phyloP scores from a whole-genome alignment of 352 stramenopile genomes.

The Globisporangium uncinulatum region DNA sequence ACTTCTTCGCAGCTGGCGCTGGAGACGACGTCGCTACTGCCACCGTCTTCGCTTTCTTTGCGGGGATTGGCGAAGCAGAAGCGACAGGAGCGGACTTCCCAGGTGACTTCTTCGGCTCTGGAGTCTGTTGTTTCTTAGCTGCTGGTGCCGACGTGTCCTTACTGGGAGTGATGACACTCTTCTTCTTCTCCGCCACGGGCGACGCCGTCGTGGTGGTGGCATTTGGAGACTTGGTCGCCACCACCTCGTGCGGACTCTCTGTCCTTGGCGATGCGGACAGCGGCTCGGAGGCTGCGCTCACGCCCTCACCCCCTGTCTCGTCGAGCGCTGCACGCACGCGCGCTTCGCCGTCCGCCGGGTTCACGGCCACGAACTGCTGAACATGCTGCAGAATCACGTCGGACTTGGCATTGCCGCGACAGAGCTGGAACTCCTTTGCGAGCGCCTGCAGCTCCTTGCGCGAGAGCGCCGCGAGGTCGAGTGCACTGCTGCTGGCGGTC shows the following conservation, averaged over 20 bases:
- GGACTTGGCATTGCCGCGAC: conserved; percentile 60
- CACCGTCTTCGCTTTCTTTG: conserved; percentile 5
- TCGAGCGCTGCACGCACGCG: conserved; percentile 24
- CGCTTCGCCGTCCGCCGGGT: conserved; percentile 32
- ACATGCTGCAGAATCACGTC: conserved; percentile 53
- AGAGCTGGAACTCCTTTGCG: conserved; percentile 59
- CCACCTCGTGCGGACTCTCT: conserved; percentile 1
- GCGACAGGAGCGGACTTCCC: neutral
- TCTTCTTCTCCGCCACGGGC: conserved; percentile 5
- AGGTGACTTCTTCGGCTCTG: conserved; percentile 9
- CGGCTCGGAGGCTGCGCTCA: conserved; percentile 1
- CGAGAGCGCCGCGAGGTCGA: conserved; percentile 37
- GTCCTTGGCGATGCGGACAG: neutral
- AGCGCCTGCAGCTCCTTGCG: conserved; percentile 60
- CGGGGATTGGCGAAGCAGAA: neutral
- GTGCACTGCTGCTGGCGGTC: conserved; percentile 2
- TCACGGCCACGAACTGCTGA: conserved; percentile 30
- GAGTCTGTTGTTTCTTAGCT: conserved; percentile 8
- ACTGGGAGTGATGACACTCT: conserved; percentile 1
- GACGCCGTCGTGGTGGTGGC: conserved; percentile 7
- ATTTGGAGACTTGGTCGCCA: neutral
- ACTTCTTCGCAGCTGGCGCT: conserved; percentile 6
- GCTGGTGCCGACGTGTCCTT: conserved; percentile 3
- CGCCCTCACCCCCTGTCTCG: neutral
- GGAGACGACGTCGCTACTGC: neutral